Base-by-base conservation (phyloP, 2,329 filamentous ascomycete genomes). In the Colletotrichum magnum region DNA sequence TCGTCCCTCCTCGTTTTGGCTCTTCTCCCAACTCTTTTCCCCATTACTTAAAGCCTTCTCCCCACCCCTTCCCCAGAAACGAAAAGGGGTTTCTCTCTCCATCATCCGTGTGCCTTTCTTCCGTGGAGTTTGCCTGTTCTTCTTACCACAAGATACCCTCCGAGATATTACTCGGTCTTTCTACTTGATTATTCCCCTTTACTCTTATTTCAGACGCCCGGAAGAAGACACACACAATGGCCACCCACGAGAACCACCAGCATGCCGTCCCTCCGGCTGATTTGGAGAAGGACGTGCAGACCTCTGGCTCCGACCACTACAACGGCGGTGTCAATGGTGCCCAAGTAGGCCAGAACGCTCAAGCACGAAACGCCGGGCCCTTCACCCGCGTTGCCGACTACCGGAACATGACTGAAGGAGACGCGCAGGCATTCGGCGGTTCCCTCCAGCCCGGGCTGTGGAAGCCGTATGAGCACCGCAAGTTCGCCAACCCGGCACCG, bases 401-500 rank as follows among this genome's bases (percentile, higher is more conserved):
- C 62, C 67, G 51, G 41, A 72, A 63, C 60, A 68, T 64, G 70
- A 57, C 64, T 51, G 65, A 70, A 45, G 68, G 51, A 39, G 32
- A 70, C 6, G 75, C 78, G 24, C 74, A 75, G 39, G 87, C 92
- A 75, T 92, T 92, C 76, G 92, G 90, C 72, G 91, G 91, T 82
- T 90, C 91, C 75, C 90, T 93, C 80, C 90, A 94, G 80, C 91
- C 92, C 59, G 91, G 91, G 82, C 79, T 86, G 52, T 88, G 91
- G 85, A 89, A 87, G 80, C 84, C 89, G 9, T 82, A 84, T 60
- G 88, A 89, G 80, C 86, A 88, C 78, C 90, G 91, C 81, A 92
- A 93, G 83, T 89, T 95, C 79, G 93, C 88, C 83, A 95, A 95
- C 82, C 93, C 93, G 5, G 92, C 91, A 61, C 93, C 93, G 36